Evolutionary conservation across 768 basidiomycete genomes (phyloP), one percentile per base, ranked within the genome.

Genomic region (Kwoniella newhampshirensis): DNA sequence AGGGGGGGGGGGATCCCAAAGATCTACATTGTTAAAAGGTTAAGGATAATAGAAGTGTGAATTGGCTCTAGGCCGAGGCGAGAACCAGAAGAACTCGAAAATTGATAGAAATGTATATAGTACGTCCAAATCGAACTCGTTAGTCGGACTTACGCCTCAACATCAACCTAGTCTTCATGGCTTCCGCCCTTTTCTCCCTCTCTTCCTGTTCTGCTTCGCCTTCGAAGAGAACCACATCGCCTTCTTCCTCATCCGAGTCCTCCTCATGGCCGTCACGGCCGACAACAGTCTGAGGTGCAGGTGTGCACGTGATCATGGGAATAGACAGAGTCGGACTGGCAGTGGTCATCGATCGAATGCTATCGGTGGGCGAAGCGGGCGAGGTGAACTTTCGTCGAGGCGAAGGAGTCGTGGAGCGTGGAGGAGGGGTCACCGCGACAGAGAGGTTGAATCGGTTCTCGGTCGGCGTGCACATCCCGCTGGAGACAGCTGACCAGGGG

Each of bases 291-390:
- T 44, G 20, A 15, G 62, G 57, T 20, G 70, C 70, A 7, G 67
- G 70, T 18, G 70, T 72, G 51, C 70, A 69, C 11, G 70, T 72
- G 60, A 72, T 72, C 35, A 64, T 67, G 12, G 70, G 70, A 28
- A 70, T 55, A 26, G 51, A 56, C 12, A 66, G 61, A 13, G 65
- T 57, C 3, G 70, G 70, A 25, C 54, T 56, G 35, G 62, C 60
- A n/a, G 57, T 63, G 13, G 46, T 44, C n/a, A 28, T 37, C 6
- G 69, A 68, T 39, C 62, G 40, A 40, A 61, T 44, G 15, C 63
- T 65, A 2, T 51, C 49, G 6, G 64, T 64, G 8, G 64, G 63
- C 3, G 68, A 70, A 15, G 61, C 39, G 11, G 68, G 64, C 28
- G 56, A 45, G 43, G 43, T 48, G 37, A 53, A 53, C 25, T 44